Evolutionary conservation across 1,139 yeast species (phyloP).

Genomic region (Pichia sp.): DNA sequence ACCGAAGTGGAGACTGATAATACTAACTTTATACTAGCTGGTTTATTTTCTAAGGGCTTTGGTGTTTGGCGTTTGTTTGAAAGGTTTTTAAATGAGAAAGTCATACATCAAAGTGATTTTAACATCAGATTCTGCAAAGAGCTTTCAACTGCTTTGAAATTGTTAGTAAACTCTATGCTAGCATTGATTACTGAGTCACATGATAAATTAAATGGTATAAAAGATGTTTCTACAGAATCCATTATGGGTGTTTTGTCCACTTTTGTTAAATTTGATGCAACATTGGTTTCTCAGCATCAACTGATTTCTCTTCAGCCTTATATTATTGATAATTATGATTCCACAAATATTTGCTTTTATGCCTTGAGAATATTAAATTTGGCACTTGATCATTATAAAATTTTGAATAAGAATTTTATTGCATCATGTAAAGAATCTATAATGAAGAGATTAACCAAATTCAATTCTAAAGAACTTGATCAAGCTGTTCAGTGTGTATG

Average conservation of each 20-base stretch:
- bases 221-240: slow-evolving; percentile 27
- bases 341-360: slow-evolving; percentile 37
- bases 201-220: slow-evolving; percentile 2
- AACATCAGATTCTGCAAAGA: slow-evolving; percentile 11
- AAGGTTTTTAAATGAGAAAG: slow-evolving; percentile 36
- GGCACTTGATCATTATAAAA: slow-evolving; percentile 36
- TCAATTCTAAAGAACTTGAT: slow-evolving; percentile 50
- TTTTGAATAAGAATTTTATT: slow-evolving; percentile 47
- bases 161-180: slow-evolving; percentile 29
- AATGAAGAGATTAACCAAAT: slow-evolving; percentile 50
- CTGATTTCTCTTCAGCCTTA: slow-evolving; percentile 56
- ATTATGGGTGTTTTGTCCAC: slow-evolving; percentile 45
- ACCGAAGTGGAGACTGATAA: slow-evolving; percentile 11
- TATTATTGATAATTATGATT: slow-evolving; percentile 40
- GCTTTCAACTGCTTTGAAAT: slow-evolving; percentile 20
- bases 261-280: slow-evolving; percentile 44
- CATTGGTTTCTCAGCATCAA: slow-evolving; percentile 56
- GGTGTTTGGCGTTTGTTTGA: slow-evolving; percentile 39
- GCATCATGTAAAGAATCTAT: slow-evolving; percentile 46
- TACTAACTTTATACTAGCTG: slow-evolving; percentile 33
- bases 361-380: slow-evolving; percentile 49
- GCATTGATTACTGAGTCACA: slow-evolving; percentile 26
- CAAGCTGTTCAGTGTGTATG: slow-evolving; percentile 68
- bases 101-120: slow-evolving; percentile 31
- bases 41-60: slow-evolving; percentile 32